phyloP scores from a whole-genome alignment of 768 basidiomycete genomes.

The Boletus fagicola region DNA sequence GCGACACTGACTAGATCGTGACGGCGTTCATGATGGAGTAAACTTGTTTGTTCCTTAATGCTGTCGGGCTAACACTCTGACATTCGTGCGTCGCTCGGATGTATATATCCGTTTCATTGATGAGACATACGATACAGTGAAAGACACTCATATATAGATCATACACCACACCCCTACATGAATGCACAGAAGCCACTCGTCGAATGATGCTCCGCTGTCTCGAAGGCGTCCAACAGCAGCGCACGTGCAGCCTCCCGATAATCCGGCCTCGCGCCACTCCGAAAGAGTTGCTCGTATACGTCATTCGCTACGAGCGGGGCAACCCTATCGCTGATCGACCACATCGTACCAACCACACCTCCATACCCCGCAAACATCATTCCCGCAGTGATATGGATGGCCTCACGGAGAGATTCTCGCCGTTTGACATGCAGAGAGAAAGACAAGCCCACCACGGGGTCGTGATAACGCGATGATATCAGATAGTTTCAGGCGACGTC shows the following conservation, averaged over 20 bases:
- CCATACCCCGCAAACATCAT: background rate
- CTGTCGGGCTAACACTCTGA: too few species aligned
- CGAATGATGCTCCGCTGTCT: background rate
- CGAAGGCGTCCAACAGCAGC: background rate
- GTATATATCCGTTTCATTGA: too few species aligned
- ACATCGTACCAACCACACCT: constrained; percentile 40
- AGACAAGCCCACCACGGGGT: background rate
- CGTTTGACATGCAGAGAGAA: background rate
- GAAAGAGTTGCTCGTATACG: background rate
- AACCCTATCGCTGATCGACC: constrained; percentile 38
- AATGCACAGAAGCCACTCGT: background rate
- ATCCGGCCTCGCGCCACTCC: background rate
- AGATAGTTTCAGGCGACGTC: too few species aligned
- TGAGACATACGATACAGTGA: too few species aligned
- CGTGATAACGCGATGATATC: background rate
- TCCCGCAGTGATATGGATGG: background rate
- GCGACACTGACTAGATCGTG: too few species aligned
- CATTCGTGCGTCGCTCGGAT: too few species aligned
- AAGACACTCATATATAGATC: too few species aligned
- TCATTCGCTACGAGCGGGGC: background rate
- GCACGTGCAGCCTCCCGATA: background rate
- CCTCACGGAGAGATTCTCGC: background rate
- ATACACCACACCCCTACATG: background rate
- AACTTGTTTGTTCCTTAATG: too few species aligned
- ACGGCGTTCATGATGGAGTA: too few species aligned